Percentiles rank a stretch among this genome's conserved stretches.
Evolutionary conservation across 495 filamentous ascomycete genomes (phyloP).

Genomic region (Daldinia concentrica): DNA sequence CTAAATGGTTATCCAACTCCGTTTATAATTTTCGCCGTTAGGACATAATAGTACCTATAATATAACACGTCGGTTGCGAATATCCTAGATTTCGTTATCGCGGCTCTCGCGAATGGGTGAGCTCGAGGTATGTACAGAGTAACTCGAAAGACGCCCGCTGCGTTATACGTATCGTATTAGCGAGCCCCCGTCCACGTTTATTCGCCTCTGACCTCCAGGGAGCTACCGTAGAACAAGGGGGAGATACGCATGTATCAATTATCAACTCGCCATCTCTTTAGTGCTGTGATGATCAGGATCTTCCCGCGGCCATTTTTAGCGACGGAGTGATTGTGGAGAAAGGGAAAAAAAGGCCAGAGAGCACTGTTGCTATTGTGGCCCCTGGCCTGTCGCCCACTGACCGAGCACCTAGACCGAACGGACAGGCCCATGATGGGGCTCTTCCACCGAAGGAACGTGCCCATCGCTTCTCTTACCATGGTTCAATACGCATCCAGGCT

Average conservation of each 20-base stretch:
- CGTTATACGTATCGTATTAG: slow-evolving; percentile 23
- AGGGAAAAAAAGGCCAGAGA: slow-evolving; percentile 11
- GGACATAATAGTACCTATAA: slow-evolving; percentile 27
- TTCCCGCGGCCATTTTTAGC: slow-evolving; percentile 45
- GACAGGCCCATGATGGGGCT: slow-evolving; percentile 39
- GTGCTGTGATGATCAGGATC: slow-evolving; percentile 45
- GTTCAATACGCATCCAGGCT: slow-evolving; percentile 24
- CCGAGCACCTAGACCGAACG: slow-evolving; percentile 39
- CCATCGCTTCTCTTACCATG: slow-evolving; percentile 34
- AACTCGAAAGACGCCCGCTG: slow-evolving; percentile 23
- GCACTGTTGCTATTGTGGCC: slow-evolving; percentile 28
- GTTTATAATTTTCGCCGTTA: slow-evolving; percentile 12
- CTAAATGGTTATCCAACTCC: slow-evolving; percentile 13
- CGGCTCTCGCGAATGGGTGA: slow-evolving; percentile 23
- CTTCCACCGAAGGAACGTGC: slow-evolving; percentile 41
- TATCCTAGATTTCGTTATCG: slow-evolving; percentile 19
- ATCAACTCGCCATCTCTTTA: slow-evolving; percentile 39
- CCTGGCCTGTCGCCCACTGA: slow-evolving; percentile 38
- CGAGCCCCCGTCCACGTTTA: slow-evolving; percentile 19
- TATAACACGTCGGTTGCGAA: slow-evolving; percentile 21
- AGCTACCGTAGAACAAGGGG: slow-evolving; percentile 33
- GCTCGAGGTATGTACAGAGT: slow-evolving; percentile 35
- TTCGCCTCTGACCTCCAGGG: slow-evolving; percentile 22
- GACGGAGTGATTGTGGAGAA: slow-evolving; percentile 45
- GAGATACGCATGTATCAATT: slow-evolving; percentile 29